Evolutionary conservation across 1,139 yeast genomes (phyloP), one percentile per base, ranked within the genome.

Genomic region (Yarrowia galli): DNA sequence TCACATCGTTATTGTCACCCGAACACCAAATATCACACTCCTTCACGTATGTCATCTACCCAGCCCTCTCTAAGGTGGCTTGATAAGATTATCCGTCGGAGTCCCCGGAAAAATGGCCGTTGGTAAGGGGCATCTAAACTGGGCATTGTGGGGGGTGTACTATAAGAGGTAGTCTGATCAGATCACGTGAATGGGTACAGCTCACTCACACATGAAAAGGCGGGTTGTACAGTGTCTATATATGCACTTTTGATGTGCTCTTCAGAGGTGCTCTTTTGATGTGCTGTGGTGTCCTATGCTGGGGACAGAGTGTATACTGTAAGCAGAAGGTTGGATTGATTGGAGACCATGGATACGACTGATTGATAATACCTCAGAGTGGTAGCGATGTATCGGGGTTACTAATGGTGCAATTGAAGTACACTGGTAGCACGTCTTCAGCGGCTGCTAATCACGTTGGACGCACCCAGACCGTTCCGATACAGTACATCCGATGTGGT

Each of bases 51-150:
- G 4, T 18, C 23, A 43, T 4, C 58, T 35, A 36, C 22, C 45
- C 60, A 51, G 25, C 45, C 40, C 40, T 12, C 16, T 48, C 43
- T n/a, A 32, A 28, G 6, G 60, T 53, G 60, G 60, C 60, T 53
- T 53, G 60, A 53, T 53, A 53, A 53, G 60, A 53, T 53, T 53
- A 53, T 53, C 60, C 60, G 60, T 38, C 60, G 43, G 60, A 36
- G 32, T 18, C 25, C 60, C 23, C 60, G 60, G 60, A 53, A 53
- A 53, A 53, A 53, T 22, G 60, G 32, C 13, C 32, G 1, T 10
- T 10, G n/a, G n/a, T n/a, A n/a, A n/a, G n/a, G n/a, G n/a, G n/a
- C n/a, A n/a, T n/a, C n/a, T n/a, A n/a, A n/a, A n/a, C n/a, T n/a
- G n/a, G n/a, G n/a, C 8, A 28, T 10, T 10, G 8, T 6, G 32